Evolutionary conservation across 805 yeast genomes (phyloP).

Genomic region (Tetrapisispora pingtungensis): DNA sequence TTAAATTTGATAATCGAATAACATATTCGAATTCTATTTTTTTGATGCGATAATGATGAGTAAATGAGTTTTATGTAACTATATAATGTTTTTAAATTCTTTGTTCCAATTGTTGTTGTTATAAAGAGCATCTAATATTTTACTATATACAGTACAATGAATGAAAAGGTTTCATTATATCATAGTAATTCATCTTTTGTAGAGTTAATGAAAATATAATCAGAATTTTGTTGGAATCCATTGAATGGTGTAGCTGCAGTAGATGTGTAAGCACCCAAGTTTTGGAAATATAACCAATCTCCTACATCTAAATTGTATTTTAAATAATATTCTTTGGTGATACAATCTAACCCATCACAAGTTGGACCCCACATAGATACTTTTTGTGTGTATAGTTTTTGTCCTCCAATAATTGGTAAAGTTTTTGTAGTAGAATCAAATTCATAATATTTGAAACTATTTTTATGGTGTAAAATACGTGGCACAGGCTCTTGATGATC

Average conservation of each 20-base stretch:
- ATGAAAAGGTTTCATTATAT: background rate
- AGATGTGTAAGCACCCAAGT: slow-evolving; percentile 84
- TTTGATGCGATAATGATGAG: too few relatives aligned
- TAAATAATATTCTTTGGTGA: slow-evolving; percentile 43
- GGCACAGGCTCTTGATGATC: slow-evolving; percentile 83
- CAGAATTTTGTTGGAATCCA: slow-evolving; percentile 61
- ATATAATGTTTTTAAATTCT: too few relatives aligned
- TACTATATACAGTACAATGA: too few relatives aligned
- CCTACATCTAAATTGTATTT: slow-evolving; percentile 62
- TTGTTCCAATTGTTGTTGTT: too few relatives aligned
- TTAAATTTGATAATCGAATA: too few relatives aligned
- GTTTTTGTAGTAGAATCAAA: slow-evolving; percentile 19
- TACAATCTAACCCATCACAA: slow-evolving; percentile 91
- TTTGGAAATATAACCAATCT: slow-evolving; percentile 83
- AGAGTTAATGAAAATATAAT: slow-evolving; percentile 52
- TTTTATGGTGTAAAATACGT: slow-evolving; percentile 48
- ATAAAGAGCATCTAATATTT: too few relatives aligned
- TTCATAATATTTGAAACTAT: slow-evolving; percentile 35
- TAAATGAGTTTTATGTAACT: too few relatives aligned
- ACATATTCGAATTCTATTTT: too few relatives aligned
- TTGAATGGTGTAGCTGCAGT: slow-evolving; percentile 90
- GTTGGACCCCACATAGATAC: slow-evolving; percentile 97
- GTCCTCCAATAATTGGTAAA: background rate
- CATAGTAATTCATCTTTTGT: slow-evolving; percentile 8
- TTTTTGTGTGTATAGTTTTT: slow-evolving; percentile 18